Percentiles rank a stretch among this genome's conserved stretches.
Evolutionary conservation across 202 grass and related monocot genomes (phyloP).

Genomic region (Brachypodium distachyon): DNA sequence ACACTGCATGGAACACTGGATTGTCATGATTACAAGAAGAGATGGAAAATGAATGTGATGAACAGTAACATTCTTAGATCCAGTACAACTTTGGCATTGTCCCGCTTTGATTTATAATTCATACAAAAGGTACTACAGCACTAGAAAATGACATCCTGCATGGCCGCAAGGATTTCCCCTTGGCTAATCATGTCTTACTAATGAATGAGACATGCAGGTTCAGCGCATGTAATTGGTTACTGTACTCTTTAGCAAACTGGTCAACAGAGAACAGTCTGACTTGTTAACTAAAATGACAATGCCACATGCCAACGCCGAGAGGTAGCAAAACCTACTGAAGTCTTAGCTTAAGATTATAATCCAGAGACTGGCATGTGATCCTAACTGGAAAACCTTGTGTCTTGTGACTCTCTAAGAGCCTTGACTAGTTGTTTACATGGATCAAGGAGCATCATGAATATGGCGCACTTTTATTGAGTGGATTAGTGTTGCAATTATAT

Average conservation of each 20-base stretch:
- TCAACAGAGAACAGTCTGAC: conserved; percentile 26
- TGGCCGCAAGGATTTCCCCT: not conserved
- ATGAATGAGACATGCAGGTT: conserved; percentile 22
- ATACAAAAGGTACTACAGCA: conserved; percentile 2
- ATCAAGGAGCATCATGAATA: not conserved
- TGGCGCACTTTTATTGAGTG: not conserved
- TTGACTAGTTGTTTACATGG: not conserved
- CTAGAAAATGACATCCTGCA: not conserved
- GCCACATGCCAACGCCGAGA: not conserved
- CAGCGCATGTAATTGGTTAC: not conserved
- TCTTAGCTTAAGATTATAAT: not conserved
- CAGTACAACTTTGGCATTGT: not conserved
- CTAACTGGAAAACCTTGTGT: not conserved
- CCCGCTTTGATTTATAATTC: not conserved
- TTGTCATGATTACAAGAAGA: conserved; percentile 2
- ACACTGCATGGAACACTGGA: not conserved
- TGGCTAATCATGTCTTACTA: conserved; percentile 1
- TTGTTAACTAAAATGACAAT: not conserved
- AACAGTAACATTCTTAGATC: not conserved
- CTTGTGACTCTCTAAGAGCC: not conserved
- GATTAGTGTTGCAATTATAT: not conserved
- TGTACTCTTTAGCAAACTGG: conserved; percentile 2
- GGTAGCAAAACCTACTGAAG: not conserved
- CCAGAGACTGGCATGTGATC: not conserved
- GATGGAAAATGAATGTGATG: not conserved